These are phyloP conservation scores for Zhuliangozyma blackwelliae DNA, from an alignment of 1,139 yeast species.

Conservation along the genomic window DNA sequence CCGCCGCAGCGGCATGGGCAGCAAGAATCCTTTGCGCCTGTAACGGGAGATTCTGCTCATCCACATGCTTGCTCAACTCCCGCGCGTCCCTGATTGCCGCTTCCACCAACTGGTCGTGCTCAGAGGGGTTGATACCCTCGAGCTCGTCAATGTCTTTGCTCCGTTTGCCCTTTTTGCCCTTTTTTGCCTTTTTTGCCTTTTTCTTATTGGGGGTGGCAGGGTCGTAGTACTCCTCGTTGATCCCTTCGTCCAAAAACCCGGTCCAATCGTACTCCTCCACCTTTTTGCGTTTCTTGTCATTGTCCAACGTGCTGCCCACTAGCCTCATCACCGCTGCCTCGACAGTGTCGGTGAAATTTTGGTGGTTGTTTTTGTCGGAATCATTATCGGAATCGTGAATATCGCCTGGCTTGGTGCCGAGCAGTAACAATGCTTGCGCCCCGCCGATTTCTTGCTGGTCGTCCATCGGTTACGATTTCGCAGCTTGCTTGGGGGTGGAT, in stretches of 20 bases:
- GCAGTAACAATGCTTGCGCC: conserved; percentile 42
- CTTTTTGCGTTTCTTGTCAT: conserved; percentile 9
- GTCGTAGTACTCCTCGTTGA: conserved; percentile 8
- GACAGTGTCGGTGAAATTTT: conserved; percentile 49
- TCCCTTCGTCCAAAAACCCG: conserved; percentile 46
- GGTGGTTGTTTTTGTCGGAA: conserved; percentile 14
- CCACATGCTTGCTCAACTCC: conserved; percentile 39
- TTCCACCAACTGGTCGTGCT: conserved; percentile 59
- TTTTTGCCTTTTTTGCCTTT: conserved; percentile 12
- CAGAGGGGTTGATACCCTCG: conserved; percentile 52
- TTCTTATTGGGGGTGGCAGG: conserved; percentile 1
- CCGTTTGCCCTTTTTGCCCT: conserved; percentile 10
- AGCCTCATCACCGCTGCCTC: conserved; percentile 74
- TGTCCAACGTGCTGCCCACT: conserved; percentile 57
- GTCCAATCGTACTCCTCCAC: conserved; percentile 36
- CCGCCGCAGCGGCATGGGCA: too few species aligned
- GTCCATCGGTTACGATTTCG: conserved; percentile 11
- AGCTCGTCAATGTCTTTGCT: conserved; percentile 11
- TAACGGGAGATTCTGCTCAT: neutral
- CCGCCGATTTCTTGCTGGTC: conserved; percentile 42
- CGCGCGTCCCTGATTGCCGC: conserved; percentile 67
- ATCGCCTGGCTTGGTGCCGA: conserved; percentile 27
- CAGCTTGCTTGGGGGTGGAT: too few species aligned
- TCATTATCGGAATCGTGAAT: conserved; percentile 6
- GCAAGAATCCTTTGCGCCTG: too few species aligned